Base-by-base conservation (phyloP, 495 filamentous ascomycete genomes). In the Paragyromitra xinjiangensis region DNA sequence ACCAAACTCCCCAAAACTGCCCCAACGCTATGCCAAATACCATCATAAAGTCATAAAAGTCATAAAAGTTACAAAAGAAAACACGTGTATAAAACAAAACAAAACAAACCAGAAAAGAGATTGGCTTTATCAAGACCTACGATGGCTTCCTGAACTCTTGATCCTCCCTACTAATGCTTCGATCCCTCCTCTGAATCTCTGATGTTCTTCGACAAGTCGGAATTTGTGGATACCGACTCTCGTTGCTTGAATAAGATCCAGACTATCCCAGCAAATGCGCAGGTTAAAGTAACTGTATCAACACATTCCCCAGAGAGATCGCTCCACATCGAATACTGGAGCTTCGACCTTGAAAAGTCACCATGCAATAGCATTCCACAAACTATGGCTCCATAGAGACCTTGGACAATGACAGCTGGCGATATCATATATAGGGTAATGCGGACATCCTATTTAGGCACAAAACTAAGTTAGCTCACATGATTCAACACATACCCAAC, bases 361-460 rank as follows among this genome's bases (percentile, higher is more conserved):
- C 37, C 29, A 34, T 16, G 6, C 22, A 16, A 56, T 29, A 44
- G 29, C 7, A 44, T 0, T 39, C 9, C 67, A 34, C 37, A 51
- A 7, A 58, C 37, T 19, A 24, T 55, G 24, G 48, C 61, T 6
- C 29, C 12, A 37, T 37, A 65, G 40, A 71, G 16, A 12, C 73
- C 29, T 0, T 58, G 39, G 11, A 50, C 12, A 12, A 65, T 58
- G 12, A 76, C 8, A 1, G 73, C 67, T 50, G 67, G 58, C 37
- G 73, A 64, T 11, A 76, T 14, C 19, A 76, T 37, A 39, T 1
- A 29, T 5, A 76, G 2, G 22, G 71, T 7, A 16, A 71, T 26
- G 9, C 16, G 7, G n/a, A 59, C 65, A 3, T 71, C 59, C 50
- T 74, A 69, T 45, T 34, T 37, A 14, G 6, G 12, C 6, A 39